Evolutionary conservation across 257 asterid genomes (phyloP), one percentile per base, ranked within the genome.

Genomic region (Leonotis leonurus): DNA sequence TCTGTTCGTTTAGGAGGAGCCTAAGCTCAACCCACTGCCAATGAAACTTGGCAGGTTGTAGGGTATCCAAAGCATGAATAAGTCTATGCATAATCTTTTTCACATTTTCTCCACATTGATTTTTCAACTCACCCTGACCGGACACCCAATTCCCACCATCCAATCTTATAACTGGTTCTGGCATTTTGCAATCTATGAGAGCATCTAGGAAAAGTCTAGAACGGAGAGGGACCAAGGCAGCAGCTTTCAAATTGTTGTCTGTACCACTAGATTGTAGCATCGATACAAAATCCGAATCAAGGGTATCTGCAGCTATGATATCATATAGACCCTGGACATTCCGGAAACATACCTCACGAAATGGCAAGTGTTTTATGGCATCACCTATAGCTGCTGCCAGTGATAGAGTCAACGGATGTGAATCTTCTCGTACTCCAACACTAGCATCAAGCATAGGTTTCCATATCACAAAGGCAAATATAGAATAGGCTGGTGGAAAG

Each of bases 11-110:
- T 56, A 94, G 78, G n/a, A 94, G 85, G 62, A 90, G 89, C 78
- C 99, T 79, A 45, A 94, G 89, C 80, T 94, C 96, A 70, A 94
- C 79, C 99, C 99, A 94, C 72, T 94, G 99, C 99, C 96, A 94
- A 48, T 94, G 99, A 75, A 94, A 94, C 73, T 80, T 94, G 37
- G 99, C 99, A 67, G 96, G 96, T 71, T 94, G 99, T 69, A 94
- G 75, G 13, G 93, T 81, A 75, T 94, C 95, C 75, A 93, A 80
- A 73, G 82, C 83, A 65, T 85, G 81, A 35, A 89, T 85, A 26
- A 94, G 92, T 77, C 81, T 87, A 49, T 86, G 83, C 71, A 70
- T 71, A 33, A 86, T 82, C 77, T 75, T 87, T 65, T 80, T 83
- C 67, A 79, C 86, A 57, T 85, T 87, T 58, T 84, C 95, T 16